Percentiles rank a stretch among this genome's conserved stretches.
Evolutionary conservation across 495 filamentous ascomycete species (phyloP).

Genomic region (Lasiosphaeria ovina): DNA sequence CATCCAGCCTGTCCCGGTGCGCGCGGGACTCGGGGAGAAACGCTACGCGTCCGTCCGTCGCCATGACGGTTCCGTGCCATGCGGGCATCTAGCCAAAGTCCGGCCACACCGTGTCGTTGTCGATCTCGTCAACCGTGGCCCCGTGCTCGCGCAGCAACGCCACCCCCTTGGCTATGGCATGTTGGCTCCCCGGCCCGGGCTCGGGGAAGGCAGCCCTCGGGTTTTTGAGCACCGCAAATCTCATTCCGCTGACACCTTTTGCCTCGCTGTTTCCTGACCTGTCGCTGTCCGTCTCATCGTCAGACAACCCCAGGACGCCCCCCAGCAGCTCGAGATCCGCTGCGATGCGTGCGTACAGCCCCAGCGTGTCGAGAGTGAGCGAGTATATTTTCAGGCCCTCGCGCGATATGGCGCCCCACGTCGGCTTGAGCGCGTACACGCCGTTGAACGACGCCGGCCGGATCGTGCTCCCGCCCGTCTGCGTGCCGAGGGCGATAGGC

Average conservation of each 20-base stretch:
- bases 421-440: slow-evolving; percentile 58
- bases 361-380: slow-evolving; percentile 51
- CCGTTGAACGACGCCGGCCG: slow-evolving; percentile 56
- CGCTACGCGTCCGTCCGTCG: slow-evolving; percentile 40
- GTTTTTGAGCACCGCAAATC: slow-evolving; percentile 50
- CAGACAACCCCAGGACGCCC: slow-evolving; percentile 45
- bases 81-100: not conserved
- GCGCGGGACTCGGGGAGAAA: slow-evolving; percentile 48
- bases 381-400: slow-evolving; percentile 52
- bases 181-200: slow-evolving; percentile 45
- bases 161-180: slow-evolving; percentile 41
- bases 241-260: slow-evolving; percentile 35
- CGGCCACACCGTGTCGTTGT: not conserved
- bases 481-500: slow-evolving; percentile 47
- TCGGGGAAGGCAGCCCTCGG: slow-evolving; percentile 39
- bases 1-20: slow-evolving; percentile 39
- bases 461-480: slow-evolving; percentile 50
- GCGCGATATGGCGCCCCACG: slow-evolving; percentile 51
- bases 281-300: slow-evolving; percentile 37
- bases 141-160: slow-evolving; percentile 30
- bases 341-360: slow-evolving; percentile 48
- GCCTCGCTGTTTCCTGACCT: not conserved
- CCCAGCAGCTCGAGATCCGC: slow-evolving; percentile 51
- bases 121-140: not conserved
- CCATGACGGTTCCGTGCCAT: slow-evolving; percentile 28